These are phyloP conservation scores for Quillaja saponaria DNA, from an alignment of 306 rosid genomes.

Conservation along the genomic window DNA sequence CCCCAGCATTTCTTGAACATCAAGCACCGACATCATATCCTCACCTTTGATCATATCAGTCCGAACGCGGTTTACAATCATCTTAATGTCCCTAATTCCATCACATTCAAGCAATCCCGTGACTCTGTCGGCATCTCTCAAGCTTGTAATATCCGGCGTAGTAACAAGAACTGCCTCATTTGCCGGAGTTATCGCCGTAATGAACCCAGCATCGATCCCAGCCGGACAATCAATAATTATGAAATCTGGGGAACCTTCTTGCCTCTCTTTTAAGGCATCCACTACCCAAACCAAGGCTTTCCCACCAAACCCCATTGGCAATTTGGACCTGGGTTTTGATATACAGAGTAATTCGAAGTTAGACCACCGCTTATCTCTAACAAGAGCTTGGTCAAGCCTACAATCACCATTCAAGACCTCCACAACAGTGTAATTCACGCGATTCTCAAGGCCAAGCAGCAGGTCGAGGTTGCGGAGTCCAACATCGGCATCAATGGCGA, in stretches of 20 bases:
- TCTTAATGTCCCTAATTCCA: conserved; percentile 93
- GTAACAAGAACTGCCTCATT: conserved; percentile 88
- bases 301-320: conserved; percentile 89
- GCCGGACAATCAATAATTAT: conserved; percentile 92
- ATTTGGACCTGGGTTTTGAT: conserved; percentile 84
- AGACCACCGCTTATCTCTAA: conserved; percentile 94
- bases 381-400: conserved; percentile 90
- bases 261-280: conserved; percentile 74
- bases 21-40: conserved; percentile 97
- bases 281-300: conserved; percentile 92
- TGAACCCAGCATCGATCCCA: conserved; percentile 95
- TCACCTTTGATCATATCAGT: conserved; percentile 96
- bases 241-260: conserved; percentile 73
- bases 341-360: conserved; percentile 91
- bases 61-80: conserved; percentile 92
- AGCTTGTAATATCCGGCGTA: conserved; percentile 84
- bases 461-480: conserved; percentile 99
- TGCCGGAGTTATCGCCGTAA: conserved; percentile 94
- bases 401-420: conserved; percentile 98
- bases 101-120: conserved; percentile 90
- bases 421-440: conserved; percentile 88
- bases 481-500: conserved; percentile 93
- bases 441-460: conserved; percentile 90
- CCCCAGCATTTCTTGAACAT: conserved; percentile 94
- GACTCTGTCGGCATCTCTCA: conserved; percentile 93